Base-by-base conservation (phyloP, 257 asterid species). In the Petrea volubilis region DNA sequence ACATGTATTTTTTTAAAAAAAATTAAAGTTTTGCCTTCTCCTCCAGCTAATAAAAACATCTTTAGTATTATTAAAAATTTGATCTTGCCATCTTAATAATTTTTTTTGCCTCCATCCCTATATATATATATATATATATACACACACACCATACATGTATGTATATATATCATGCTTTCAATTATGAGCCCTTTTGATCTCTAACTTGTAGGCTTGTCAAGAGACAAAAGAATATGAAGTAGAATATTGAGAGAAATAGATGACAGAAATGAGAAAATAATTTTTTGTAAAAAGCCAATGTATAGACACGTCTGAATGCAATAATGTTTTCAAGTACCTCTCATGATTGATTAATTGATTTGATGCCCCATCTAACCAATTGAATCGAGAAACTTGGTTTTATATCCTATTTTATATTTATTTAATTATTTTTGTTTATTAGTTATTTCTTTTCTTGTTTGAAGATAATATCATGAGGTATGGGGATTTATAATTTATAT, bases 261-360 rank as follows among this genome's bases (percentile, higher is more conserved):
- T 25, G 75, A 63, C 55, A 66, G 38, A 59, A 71, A 38, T 41
- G 46, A 44, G 18, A 67, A 20, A 79, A 49, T 25, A 75, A 57
- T 28, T 24, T n/a, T 40, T 43, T 6, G 15, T 18, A 60, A n/a
- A 49, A 62, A 33, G 40, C 11, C 55, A 40, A 67, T 66, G 34
- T 28, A 2, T 34, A 64, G 74, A 70, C 83, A 79, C 31, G 72
- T 75, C 60, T 36, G 70, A 76, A 64, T 64, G 75, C 77, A 80
- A 68, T 77, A 73, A 77, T 81, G 67, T 68, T 3, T 50, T 64
- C 52, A 63, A 29, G 57, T 50, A 36, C 62, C 34, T 28, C 68
- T 50, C 65, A 60, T 69, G 27, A 74, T 65, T 70, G 82, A 70
- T 77, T 69, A 20, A 74, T 65, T 70, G 82, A 70, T 77, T 74